Evolutionary conservation across 768 basidiomycete genomes (phyloP).

Genomic region (Rhodosporidiobolus sp.): DNA sequence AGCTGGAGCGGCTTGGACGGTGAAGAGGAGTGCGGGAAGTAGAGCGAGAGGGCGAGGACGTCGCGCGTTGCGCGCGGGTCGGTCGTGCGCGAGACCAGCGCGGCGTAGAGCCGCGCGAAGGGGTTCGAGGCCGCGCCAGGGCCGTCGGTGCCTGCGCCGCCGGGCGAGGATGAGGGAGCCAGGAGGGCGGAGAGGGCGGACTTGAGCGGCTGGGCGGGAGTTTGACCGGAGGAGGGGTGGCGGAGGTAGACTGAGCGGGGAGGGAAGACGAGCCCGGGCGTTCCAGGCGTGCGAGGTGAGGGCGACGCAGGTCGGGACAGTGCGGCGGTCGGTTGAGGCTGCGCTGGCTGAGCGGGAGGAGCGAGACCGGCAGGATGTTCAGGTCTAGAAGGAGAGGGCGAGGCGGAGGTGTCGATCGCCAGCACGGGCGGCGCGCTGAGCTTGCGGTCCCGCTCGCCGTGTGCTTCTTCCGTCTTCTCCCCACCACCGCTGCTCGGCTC

Average conservation of each 20-base stretch:
- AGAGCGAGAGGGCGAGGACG: conserved; percentile 66
- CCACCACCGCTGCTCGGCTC: too few relatives aligned
- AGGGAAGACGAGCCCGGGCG: background rate
- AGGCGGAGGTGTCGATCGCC: background rate
- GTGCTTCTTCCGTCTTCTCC: background rate
- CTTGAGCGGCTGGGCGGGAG: background rate
- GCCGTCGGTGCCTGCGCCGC: background rate
- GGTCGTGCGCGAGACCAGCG: conserved; percentile 60
- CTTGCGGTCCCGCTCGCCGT: background rate
- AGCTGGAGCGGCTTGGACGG: conserved; percentile 68
- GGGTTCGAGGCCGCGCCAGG: conserved; percentile 66
- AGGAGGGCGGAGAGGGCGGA: conserved; percentile 33
- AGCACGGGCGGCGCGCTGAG: background rate
- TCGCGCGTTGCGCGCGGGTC: conserved; percentile 57
- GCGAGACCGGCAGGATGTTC: background rate
- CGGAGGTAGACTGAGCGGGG: background rate
- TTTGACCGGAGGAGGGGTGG: background rate
- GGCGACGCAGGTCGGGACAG: background rate
- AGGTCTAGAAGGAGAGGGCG: background rate
- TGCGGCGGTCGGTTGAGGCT: too few relatives aligned
- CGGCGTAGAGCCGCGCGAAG: conserved; percentile 79
- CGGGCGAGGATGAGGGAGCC: background rate
- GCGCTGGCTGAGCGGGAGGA: too few relatives aligned
- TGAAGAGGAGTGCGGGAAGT: conserved; percentile 73
- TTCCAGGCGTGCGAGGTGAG: background rate